A percentile compares a stretch with the other conserved stretches of the same genome.
Evolutionary conservation across 192 early-diverging fungal species (phyloP).

Genomic region (Geosiphon pyriformis): DNA sequence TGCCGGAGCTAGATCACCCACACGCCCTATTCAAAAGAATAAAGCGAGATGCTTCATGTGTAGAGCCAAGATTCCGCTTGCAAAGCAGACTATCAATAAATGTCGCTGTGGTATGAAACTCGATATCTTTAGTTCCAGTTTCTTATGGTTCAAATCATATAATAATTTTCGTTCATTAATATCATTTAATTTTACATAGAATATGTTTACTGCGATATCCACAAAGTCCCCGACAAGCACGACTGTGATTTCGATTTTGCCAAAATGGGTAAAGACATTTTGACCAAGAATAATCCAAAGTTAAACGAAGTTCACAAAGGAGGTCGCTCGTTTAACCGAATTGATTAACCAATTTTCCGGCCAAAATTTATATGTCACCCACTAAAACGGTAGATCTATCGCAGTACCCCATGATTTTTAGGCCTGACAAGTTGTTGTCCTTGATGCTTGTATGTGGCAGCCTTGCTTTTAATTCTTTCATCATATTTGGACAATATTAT

Average conservation of each 20-base stretch:
- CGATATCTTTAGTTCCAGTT: neutral
- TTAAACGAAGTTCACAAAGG: slow-evolving; percentile 68
- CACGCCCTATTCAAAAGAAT: slow-evolving; percentile 54
- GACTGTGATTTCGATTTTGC: slow-evolving; percentile 78
- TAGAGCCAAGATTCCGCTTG: slow-evolving; percentile 66
- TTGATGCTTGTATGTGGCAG: too few relatives aligned
- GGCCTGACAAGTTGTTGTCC: too few relatives aligned
- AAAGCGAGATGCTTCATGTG: slow-evolving; percentile 68
- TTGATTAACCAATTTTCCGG: slow-evolving; percentile 29
- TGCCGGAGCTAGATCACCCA: slow-evolving; percentile 33
- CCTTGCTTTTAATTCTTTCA: too few relatives aligned
- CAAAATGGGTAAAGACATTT: slow-evolving; percentile 58
- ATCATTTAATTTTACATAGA: slow-evolving; percentile 27
- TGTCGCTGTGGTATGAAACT: slow-evolving; percentile 57
- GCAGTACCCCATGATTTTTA: too few relatives aligned
- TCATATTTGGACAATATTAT: too few relatives aligned
- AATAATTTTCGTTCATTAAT: neutral
- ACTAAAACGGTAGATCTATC: too few relatives aligned
- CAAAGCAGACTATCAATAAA: slow-evolving; percentile 72
- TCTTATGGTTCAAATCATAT: neutral
- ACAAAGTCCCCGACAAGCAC: slow-evolving; percentile 66
- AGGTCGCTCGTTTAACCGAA: slow-evolving; percentile 69
- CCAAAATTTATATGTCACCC: too few relatives aligned
- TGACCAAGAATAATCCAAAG: slow-evolving; percentile 72
- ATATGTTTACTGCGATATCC: slow-evolving; percentile 69